A percentile compares a stretch with the other conserved stretches of the same genome.
Evolutionary conservation across 2,329 filamentous ascomycete genomes (phyloP).

Genomic region (Xylariaceae sp.): DNA sequence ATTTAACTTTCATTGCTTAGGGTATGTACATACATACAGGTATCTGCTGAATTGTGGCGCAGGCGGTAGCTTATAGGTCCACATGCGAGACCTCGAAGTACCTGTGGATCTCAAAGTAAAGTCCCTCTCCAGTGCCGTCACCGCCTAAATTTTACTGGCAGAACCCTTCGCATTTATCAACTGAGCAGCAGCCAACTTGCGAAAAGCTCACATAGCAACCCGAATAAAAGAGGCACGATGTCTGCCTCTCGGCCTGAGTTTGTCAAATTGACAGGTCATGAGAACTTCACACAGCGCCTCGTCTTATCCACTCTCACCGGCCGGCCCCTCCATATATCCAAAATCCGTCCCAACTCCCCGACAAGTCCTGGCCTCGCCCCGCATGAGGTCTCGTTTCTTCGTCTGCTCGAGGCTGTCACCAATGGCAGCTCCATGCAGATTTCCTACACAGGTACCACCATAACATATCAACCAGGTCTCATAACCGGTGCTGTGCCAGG

Average conservation of each 20-base stretch:
- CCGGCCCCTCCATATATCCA: conserved; percentile 82
- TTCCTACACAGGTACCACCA: conserved; percentile 89
- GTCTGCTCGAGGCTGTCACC: conserved; percentile 88
- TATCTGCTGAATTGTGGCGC: no score
- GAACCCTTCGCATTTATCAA: conserved; percentile 22
- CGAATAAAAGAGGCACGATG: conserved; percentile 21
- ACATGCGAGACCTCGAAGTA: no score
- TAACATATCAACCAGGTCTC: conserved; percentile 87
- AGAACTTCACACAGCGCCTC: conserved; percentile 76
- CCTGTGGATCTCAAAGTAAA: no score
- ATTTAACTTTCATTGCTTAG: no score
- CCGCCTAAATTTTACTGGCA: conserved; percentile 31
- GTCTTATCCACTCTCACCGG: conserved; percentile 89
- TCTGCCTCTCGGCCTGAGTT: conserved; percentile 44
- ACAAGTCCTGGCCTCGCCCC: conserved; percentile 85
- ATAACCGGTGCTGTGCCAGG: conserved; percentile 79
- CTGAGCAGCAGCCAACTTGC: conserved; percentile 2
- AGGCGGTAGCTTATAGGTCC: no score
- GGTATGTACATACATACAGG: no score
- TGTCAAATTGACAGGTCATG: conserved; percentile 79
- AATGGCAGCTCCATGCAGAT: conserved; percentile 96
- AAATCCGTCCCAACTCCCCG: conserved; percentile 83
- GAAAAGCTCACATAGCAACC: conserved; percentile 4
- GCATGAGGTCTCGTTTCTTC: conserved; percentile 92
- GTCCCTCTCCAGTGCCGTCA: conserved; percentile 14